Evolutionary conservation across 1,139 yeast genomes (phyloP).

Genomic region (Yarrowia galli): DNA sequence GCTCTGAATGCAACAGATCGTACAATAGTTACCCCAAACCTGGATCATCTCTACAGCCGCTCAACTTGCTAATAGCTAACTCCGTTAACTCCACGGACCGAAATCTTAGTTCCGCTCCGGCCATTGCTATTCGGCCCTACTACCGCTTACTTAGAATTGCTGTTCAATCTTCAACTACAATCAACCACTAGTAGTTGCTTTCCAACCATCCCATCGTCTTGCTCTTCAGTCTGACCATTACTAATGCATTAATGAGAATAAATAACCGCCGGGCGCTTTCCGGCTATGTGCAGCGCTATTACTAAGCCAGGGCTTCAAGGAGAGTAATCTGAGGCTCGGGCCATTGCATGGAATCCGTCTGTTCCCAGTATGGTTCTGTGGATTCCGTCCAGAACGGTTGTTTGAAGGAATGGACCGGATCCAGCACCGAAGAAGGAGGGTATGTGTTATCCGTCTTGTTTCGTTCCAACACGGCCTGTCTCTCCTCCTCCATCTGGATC

Average conservation of each 20-base stretch:
- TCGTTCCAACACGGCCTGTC: neutral
- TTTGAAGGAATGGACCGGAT: slow-evolving; percentile 8
- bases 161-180: too few species aligned
- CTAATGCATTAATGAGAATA: slow-evolving; percentile 22
- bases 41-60: too few species aligned
- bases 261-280: slow-evolving; percentile 36
- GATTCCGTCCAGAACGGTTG: neutral
- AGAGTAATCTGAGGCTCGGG: slow-evolving; percentile 19
- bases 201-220: too few species aligned
- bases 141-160: too few species aligned
- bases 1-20: too few species aligned
- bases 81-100: too few species aligned
- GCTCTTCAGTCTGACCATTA: neutral
- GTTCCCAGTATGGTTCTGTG: slow-evolving; percentile 1
- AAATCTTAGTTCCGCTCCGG: too few species aligned
- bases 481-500: neutral
- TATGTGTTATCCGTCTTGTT: slow-evolving; percentile 1
- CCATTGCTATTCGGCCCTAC: too few species aligned
- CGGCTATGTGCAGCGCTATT: slow-evolving; percentile 30
- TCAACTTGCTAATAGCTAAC: too few species aligned
- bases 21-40: too few species aligned
- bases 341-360: neutral
- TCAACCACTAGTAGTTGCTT: too few species aligned
- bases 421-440: neutral
- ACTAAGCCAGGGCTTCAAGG: slow-evolving; percentile 22